Evolutionary conservation across 768 basidiomycete genomes (phyloP).

Genomic region (Kwoniella dejecticola): DNA sequence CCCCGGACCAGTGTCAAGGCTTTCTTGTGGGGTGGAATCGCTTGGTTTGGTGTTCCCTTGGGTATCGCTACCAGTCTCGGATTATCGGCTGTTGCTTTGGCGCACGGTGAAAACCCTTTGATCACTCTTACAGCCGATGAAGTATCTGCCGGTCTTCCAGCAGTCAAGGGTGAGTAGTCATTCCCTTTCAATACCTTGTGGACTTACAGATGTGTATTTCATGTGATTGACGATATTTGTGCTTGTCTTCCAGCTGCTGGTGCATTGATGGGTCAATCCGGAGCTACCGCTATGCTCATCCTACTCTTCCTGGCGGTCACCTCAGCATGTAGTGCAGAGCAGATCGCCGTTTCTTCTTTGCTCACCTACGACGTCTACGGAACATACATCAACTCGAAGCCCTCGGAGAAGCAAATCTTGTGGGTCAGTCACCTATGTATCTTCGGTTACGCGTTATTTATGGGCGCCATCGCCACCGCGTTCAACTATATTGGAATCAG

Average conservation of each 20-base stretch:
- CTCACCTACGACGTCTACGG: constrained; percentile 53
- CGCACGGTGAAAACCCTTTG: constrained; percentile 60
- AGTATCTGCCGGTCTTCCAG: constrained; percentile 81
- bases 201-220: no score
- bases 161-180: constrained; percentile 56
- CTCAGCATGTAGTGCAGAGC: constrained; percentile 79
- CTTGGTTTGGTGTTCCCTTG: constrained; percentile 88
- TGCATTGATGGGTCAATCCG: constrained; percentile 75
- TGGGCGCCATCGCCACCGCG: constrained; percentile 78
- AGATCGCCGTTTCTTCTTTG: constrained; percentile 76
- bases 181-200: background rate
- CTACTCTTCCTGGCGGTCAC: constrained; percentile 81
- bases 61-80: constrained; percentile 81
- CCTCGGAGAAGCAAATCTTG: constrained; percentile 62
- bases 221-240: no score
- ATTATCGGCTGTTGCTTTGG: constrained; percentile 78
- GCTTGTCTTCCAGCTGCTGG: constrained; percentile 65
- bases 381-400: constrained; percentile 76
- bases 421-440: constrained; percentile 34
- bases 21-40: constrained; percentile 82
- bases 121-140: constrained; percentile 62
- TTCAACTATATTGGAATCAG: constrained; percentile 90
- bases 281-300: constrained; percentile 72
- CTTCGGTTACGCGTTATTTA: constrained; percentile 57
- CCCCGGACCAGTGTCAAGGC: constrained; percentile 87